phyloP scores from a whole-genome alignment of 208 protist species.

The Trypanosomatidae sp. region DNA sequence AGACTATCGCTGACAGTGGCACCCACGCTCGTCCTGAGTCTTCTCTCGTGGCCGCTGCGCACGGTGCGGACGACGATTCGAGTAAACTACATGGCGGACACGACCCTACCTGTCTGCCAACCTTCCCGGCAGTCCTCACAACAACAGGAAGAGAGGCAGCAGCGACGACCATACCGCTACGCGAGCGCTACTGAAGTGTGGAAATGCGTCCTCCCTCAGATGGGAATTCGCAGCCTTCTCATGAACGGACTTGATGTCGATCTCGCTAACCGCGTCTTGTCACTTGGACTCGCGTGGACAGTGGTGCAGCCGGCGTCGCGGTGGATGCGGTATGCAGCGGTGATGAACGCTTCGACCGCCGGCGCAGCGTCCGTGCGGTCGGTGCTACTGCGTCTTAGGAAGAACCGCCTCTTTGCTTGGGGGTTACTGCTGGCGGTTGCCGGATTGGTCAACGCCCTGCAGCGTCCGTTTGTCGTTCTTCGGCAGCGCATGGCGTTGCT shows the following conservation, averaged over 20 bases:
- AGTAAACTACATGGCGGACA: conserved; percentile 34
- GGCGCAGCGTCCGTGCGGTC: not conserved
- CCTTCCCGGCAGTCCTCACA: not conserved
- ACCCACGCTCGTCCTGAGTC: conserved; percentile 8
- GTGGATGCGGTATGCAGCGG: conserved; percentile 19
- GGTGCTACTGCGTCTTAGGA: conserved; percentile 14
- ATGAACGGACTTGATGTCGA: conserved; percentile 42
- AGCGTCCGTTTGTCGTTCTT: conserved; percentile 45
- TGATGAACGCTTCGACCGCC: not conserved
- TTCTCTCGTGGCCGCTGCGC: conserved; percentile 32
- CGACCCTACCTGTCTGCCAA: not conserved
- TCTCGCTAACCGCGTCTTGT: conserved; percentile 24
- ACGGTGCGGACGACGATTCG: conserved; percentile 20
- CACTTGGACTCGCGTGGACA: conserved; percentile 22
- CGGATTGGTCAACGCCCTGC: conserved; percentile 26
- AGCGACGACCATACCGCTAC: conserved; percentile 6
- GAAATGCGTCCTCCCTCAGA: not conserved
- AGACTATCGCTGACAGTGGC: conserved; percentile 4
- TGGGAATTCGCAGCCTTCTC: conserved; percentile 24
- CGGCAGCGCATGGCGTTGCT: conserved; percentile 40
- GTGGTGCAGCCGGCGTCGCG: conserved; percentile 24
- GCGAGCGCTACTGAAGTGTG: conserved; percentile 11
- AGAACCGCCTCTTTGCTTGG: conserved; percentile 18
- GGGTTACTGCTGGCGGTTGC: conserved; percentile 20
- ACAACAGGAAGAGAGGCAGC: not conserved